These are phyloP conservation scores for Neurospora pannonica DNA, from an alignment of 495 filamentous ascomycete species.

Conservation along the genomic window DNA sequence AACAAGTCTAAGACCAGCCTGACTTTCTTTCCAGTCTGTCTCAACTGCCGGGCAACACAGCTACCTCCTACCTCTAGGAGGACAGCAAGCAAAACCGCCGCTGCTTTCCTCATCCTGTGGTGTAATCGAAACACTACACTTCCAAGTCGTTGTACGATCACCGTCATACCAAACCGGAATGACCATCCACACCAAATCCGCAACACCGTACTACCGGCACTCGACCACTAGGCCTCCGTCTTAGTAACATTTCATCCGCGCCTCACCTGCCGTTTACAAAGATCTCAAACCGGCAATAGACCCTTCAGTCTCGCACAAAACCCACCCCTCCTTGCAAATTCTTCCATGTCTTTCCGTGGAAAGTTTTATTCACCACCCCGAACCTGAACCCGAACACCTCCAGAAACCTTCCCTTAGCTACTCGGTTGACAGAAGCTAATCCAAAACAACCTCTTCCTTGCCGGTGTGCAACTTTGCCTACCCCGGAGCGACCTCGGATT, in stretches of 20 bases:
- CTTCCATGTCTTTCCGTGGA: not conserved
- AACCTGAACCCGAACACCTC: not conserved
- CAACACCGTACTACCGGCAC: not conserved
- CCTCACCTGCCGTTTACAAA: conserved; percentile 4
- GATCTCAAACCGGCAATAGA: conserved; percentile 4
- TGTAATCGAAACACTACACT: conserved; percentile 5
- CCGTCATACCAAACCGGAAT: conserved; percentile 4
- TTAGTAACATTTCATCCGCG: not conserved
- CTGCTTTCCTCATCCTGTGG: conserved; percentile 2
- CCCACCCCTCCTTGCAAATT: not conserved
- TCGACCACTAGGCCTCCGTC: not conserved
- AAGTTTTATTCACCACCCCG: not conserved
- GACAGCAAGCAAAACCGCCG: not conserved
- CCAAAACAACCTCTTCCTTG: not conserved
- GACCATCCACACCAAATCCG: not conserved
- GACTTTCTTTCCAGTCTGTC: not conserved
- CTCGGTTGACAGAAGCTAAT: not conserved
- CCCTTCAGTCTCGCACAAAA: conserved; percentile 1
- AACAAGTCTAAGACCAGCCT: not conserved
- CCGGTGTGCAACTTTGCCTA: not conserved
- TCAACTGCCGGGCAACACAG: not conserved
- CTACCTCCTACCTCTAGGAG: not conserved
- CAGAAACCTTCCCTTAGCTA: not conserved
- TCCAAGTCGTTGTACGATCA: conserved; percentile 5
- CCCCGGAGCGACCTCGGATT: not conserved